These are phyloP conservation scores for Dionaea muscipula DNA, from an alignment of 179 eudicot genomes.

Conservation along the genomic window DNA sequence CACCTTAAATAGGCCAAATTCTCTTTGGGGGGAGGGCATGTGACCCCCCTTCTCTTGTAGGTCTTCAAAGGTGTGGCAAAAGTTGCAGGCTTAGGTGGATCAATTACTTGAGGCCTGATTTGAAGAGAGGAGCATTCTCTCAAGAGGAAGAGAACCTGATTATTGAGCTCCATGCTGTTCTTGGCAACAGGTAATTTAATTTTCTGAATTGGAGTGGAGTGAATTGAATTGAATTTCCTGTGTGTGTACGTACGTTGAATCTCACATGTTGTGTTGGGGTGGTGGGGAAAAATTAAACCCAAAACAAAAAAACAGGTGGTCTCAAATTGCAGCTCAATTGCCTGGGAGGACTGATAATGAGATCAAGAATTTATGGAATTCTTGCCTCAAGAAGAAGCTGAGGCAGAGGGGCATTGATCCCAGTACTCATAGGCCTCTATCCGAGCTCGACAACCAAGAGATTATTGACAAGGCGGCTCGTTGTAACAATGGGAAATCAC, in stretches of 20 bases:
- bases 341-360: conserved; percentile 96
- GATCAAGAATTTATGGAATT: conserved; percentile 93
- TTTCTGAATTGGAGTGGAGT: too few relatives aligned
- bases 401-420: conserved; percentile 90
- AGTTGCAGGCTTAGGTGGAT: conserved; percentile 20
- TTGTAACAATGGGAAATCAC: conserved; percentile 20
- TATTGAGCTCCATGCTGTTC: conserved; percentile 12
- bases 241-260: neutral
- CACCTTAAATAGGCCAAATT: too few relatives aligned
- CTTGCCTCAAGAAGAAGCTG: conserved; percentile 84
- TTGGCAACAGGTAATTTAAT: conserved; percentile 11
- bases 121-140: conserved; percentile 16
- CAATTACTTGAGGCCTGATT: conserved; percentile 14
- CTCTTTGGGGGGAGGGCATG: too few relatives aligned
- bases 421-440: conserved; percentile 71
- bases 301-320: conserved; percentile 59
- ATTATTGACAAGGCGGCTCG: conserved; percentile 18
- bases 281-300: too few relatives aligned
- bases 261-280: neutral
- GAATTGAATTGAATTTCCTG: neutral
- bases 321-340: conserved; percentile 86
- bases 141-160: conserved; percentile 14
- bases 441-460: conserved; percentile 34
- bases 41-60: neutral
- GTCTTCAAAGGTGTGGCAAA: conserved; percentile 16